Evolutionary conservation across 2,329 filamentous ascomycete species (phyloP), one percentile per base, ranked within the genome.

Genomic region (Diaporthe australafricana): DNA sequence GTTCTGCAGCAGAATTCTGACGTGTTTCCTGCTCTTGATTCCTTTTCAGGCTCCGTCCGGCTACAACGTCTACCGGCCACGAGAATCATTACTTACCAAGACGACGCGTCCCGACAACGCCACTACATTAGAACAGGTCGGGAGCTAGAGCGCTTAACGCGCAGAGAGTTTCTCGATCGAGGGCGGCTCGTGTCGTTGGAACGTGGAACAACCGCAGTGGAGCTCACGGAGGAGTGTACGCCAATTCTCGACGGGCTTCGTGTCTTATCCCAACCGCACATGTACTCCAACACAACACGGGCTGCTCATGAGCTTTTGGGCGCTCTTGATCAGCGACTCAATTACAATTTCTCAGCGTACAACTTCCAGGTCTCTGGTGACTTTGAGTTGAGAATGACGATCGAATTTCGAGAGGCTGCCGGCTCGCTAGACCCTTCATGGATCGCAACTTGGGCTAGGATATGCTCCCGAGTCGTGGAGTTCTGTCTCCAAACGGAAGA

Each of bases 1-100:
- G 12, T 5, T 0, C n/a, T 63, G 1, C 27, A 22, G 20, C 1
- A 16, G 5, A 11, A 35, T 1, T 5, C 1, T 3, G 8, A 3
- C 2, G 32, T 25, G 8, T 32, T 48, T 20, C 57, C 57, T 48
- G 25, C 25, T 4, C 57, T 63, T 2, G 7, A 48, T 14, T 5
- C 27, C 8, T 5, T 20, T 6, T 5, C 42, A 22, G 27, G 22
- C 2, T 11, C 57, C 9, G 2, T 20, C 1, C 25, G 57, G 5
- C 6, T 9, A 2, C 27, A 22, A 5, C 40, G 57, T 5, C 42
- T 63, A 1, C 57, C 20, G 0, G 20, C 57, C 12, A 1, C 30
- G 1, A 40, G 57, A 3, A 35, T 42, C 3, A 16, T 35, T 12
- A 25, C 40, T 8, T 35, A 47, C 14, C 16, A 63, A 16, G 57